Evolutionary conservation across 768 basidiomycete genomes (phyloP), one percentile per base, ranked within the genome.

Genomic region (Lentinula boryana): DNA sequence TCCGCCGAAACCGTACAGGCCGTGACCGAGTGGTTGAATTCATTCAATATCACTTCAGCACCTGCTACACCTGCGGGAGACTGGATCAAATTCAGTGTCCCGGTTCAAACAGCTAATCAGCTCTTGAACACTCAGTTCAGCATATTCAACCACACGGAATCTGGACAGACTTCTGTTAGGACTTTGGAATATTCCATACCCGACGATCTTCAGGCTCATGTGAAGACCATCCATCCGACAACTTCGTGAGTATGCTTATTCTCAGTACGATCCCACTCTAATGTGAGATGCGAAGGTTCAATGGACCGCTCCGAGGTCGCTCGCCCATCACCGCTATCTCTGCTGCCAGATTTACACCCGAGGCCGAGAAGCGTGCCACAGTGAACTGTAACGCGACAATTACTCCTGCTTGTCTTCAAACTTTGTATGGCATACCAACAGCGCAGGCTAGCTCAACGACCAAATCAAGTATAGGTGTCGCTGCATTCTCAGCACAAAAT

Each of bases 131-230:
- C 77, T 18, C 66, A 73, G 31, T 78, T 74, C 67, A 63, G 70
- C n/a, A 63, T 78, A n/a, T 78, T 75, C 68, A 68, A 62, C 35
- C 73, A 77, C 60, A 63, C 56, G 6, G 62, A 63, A 2, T 68
- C 69, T 40, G 73, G 74, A 36, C 64, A 55, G 56, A 49, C 66
- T 32, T 63, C 65, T 35, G 63, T 76, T 35, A 71, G 75, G 46
- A 76, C 76, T 3, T 69, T 76, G n/a, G 61, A 64, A 13, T 76
- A 75, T 65, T 75, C 75, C 10, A 64, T 78, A 38, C 77, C 76
- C 3, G 49, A 65, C 13, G 65, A 66, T 13, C 67, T 78, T 6
- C 60, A 66, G 43, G 62, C 61, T 2, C 68, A 72, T 53, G 64
- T 78, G 58, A 63, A 70, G 31, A 49, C 71, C 8, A 64, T 78